Conservation (phyloP, 108 stramenopile genomes). For the Cylindrotheca closterium region DNA sequence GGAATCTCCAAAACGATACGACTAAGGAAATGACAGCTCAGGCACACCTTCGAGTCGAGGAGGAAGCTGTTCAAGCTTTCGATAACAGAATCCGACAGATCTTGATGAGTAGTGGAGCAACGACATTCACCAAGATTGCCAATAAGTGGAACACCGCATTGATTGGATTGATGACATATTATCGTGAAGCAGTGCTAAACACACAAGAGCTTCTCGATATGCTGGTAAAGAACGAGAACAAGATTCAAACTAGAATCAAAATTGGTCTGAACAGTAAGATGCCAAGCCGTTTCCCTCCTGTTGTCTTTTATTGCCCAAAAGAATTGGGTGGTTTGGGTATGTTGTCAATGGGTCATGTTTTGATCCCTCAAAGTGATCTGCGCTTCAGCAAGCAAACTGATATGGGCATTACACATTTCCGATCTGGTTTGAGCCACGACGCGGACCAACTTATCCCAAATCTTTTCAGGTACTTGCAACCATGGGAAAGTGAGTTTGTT, state of each 20-base stretch:
- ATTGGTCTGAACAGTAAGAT: conserved; percentile 99
- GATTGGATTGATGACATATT: conserved; percentile 98
- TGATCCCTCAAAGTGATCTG: conserved; percentile 98
- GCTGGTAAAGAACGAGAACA: conserved; percentile 99
- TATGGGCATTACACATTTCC: conserved; percentile 97
- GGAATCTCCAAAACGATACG: conserved; percentile 98
- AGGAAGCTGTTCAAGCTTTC: conserved; percentile 90
- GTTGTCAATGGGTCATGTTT: conserved; percentile 98
- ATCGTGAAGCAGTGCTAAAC: conserved; percentile 98
- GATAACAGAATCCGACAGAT: conserved; percentile 99
- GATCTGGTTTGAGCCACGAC: conserved; percentile 97
- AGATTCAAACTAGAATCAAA: conserved; percentile 99
- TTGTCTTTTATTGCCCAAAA: conserved; percentile 95
- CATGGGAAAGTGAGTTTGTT: conserved; percentile 99
- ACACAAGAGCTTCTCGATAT: conserved; percentile 97
- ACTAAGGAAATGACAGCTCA: conserved; percentile 99
- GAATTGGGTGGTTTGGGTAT: conserved; percentile 99
- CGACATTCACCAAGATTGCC: conserved; percentile 99
- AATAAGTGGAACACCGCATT: conserved; percentile 99
- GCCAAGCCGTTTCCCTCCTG: conserved; percentile 92
- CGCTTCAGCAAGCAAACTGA: conserved; percentile 99
- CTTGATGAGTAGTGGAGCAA: conserved; percentile 97
- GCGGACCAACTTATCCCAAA: conserved; percentile 99
- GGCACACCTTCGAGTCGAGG: conserved; percentile 93
- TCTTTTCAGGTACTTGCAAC: conserved; percentile 97